These are phyloP conservation scores for Saccharomyces hybrid DNA, from an alignment of 1,139 yeast species.

Conservation along the genomic window DNA sequence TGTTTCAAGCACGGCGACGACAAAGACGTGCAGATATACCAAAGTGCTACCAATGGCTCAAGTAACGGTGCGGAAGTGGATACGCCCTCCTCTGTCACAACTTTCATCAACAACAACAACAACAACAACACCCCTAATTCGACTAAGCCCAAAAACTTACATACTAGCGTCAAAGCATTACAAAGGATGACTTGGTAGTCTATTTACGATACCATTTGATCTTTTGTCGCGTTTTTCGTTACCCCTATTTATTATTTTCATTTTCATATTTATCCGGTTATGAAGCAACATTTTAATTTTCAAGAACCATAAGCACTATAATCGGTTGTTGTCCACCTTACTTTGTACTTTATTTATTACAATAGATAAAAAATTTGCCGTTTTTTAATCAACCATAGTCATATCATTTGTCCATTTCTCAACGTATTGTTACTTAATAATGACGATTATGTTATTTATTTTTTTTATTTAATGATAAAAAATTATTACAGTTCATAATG, in stretches of 20 bases:
- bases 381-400: background rate
- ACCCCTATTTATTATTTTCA: constrained; percentile 3
- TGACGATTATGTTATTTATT: no score
- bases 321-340: constrained; percentile 1
- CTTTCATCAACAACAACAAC: background rate
- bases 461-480: no score
- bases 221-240: background rate
- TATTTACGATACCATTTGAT: constrained; percentile 20
- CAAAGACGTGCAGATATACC: constrained; percentile 28
- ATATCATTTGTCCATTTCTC: background rate
- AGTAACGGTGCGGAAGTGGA: background rate
- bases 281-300: background rate
- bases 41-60: constrained; percentile 14
- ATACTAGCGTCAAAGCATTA: constrained; percentile 26
- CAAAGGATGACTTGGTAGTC: constrained; percentile 34
- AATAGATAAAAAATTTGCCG: background rate
- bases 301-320: background rate
- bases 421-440: background rate
- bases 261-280: background rate
- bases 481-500: background rate
- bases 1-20: constrained; percentile 72
- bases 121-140: background rate
- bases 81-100: background rate
- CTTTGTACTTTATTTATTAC: background rate
- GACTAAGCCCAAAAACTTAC: constrained; percentile 18